Evolutionary conservation across 2,329 filamentous ascomycete species (phyloP).

Genomic region (Pseudogymnoascus pannorum): DNA sequence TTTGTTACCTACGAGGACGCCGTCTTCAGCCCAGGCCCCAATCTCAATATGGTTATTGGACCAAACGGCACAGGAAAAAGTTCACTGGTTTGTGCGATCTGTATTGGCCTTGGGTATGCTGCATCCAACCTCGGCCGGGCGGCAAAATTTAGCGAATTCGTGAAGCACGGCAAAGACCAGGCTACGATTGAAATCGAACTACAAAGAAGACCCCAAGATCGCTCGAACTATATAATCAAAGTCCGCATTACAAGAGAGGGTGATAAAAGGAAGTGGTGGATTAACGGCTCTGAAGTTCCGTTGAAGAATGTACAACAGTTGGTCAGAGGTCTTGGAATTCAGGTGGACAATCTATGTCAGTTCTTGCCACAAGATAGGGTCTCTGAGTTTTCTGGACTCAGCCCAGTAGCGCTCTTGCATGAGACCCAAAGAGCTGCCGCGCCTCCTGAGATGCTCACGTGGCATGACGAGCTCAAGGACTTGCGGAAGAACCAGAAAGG

Average conservation of each 20-base stretch:
- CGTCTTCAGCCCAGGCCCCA: constrained; percentile 85
- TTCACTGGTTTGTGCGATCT: constrained; percentile 94
- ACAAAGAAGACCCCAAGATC: constrained; percentile 51
- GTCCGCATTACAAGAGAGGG: constrained; percentile 75
- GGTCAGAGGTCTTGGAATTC: constrained; percentile 70
- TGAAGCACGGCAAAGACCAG: constrained; percentile 76
- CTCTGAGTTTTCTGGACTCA: constrained; percentile 82
- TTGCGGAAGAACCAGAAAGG: constrained; percentile 64
- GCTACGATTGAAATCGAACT: constrained; percentile 90
- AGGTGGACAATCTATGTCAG: constrained; percentile 96
- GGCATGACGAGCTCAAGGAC: constrained; percentile 67
- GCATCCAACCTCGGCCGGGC: constrained; percentile 79
- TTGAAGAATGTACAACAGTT: constrained; percentile 61
- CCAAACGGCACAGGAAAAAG: constrained; percentile 99
- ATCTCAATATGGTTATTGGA: constrained; percentile 96
- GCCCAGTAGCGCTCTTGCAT: constrained; percentile 70
- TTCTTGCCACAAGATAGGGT: constrained; percentile 95
- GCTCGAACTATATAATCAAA: constrained; percentile 63
- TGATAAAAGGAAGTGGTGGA: constrained; percentile 69
- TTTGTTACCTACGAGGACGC: constrained; percentile 94
- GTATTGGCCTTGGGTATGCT: constrained; percentile 79
- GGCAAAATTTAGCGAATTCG: constrained; percentile 78
- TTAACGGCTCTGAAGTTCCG: constrained; percentile 59
- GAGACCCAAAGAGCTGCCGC: constrained; percentile 88
- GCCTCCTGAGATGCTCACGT: constrained; percentile 67